A percentile compares a stretch with the other conserved stretches of the same genome.
These are phyloP conservation scores for Trametes gibbosa DNA, from an alignment of 768 basidiomycete species.

Conservation along the genomic window DNA sequence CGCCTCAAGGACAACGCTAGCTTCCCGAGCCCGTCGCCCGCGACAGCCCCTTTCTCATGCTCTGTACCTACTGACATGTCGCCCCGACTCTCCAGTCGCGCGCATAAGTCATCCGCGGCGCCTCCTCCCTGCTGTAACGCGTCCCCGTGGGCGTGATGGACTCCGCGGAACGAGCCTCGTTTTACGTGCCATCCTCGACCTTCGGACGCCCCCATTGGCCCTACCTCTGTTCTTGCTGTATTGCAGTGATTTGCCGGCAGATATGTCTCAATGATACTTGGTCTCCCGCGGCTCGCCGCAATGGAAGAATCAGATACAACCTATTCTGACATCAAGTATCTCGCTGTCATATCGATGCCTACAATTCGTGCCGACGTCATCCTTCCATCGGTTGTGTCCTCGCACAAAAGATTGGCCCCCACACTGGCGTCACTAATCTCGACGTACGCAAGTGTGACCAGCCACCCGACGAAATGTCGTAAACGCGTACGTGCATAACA, in stretches of 20 bases:
- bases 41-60: slow-evolving; percentile 6
- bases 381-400: no score
- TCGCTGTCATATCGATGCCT: no score
- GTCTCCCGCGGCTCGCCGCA: neutral
- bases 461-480: no score
- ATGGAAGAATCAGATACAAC: neutral
- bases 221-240: neutral
- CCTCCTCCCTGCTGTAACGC: neutral
- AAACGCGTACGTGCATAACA: no score
- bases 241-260: neutral
- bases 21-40: neutral
- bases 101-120: neutral
- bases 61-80: slow-evolving; percentile 1
- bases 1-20: slow-evolving; percentile 1
- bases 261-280: neutral
- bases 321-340: neutral
- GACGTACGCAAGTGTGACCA: no score
- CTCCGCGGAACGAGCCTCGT: neutral
- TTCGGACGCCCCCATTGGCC: neutral
- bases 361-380: no score
- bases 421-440: no score
- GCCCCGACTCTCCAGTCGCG: neutral
- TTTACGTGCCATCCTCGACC: neutral
- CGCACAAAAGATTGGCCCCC: no score
- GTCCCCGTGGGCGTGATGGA: neutral